Evolutionary conservation across 768 basidiomycete genomes (phyloP).

Genomic region (Leucosporidium creatinivorum): DNA sequence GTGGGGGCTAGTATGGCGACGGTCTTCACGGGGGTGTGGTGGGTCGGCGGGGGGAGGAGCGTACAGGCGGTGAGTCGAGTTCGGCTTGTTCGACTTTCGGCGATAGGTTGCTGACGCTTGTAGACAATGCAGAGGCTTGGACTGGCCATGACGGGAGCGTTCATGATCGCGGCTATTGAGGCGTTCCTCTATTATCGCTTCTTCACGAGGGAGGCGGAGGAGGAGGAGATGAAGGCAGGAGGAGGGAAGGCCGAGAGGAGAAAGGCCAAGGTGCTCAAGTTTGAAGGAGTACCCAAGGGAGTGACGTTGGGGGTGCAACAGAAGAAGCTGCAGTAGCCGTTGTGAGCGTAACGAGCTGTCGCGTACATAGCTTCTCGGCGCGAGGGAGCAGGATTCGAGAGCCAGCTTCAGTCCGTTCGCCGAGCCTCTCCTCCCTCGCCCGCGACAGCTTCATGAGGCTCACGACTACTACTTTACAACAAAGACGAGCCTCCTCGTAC

Average conservation of each 20-base stretch:
- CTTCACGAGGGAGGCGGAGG: conserved; percentile 16
- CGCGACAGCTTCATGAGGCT: no score
- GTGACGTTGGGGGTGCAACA: no score
- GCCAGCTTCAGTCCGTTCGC: no score
- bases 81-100: background rate
- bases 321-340: no score
- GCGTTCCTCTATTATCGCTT: conserved; percentile 34
- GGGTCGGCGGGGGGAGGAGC: conserved; percentile 29
- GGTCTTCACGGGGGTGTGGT: conserved; percentile 33
- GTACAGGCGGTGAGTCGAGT: conserved; percentile 26
- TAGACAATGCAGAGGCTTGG: conserved; percentile 21
- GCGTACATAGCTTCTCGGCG: background rate
- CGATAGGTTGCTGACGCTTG: background rate
- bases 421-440: no score
- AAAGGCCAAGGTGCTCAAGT: background rate
- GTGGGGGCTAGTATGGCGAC: conserved; percentile 33
- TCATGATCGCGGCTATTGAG: conserved; percentile 34
- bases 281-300: background rate
- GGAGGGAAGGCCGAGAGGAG: background rate
- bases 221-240: background rate
- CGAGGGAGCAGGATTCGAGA: no score
- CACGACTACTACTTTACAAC: no score
- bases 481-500: background rate
- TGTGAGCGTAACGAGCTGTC: no score
- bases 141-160: conserved; percentile 27